Evolutionary conservation across 306 rosid species (phyloP), one percentile per base, ranked within the genome.

Genomic region (Cucurbita moschata): DNA sequence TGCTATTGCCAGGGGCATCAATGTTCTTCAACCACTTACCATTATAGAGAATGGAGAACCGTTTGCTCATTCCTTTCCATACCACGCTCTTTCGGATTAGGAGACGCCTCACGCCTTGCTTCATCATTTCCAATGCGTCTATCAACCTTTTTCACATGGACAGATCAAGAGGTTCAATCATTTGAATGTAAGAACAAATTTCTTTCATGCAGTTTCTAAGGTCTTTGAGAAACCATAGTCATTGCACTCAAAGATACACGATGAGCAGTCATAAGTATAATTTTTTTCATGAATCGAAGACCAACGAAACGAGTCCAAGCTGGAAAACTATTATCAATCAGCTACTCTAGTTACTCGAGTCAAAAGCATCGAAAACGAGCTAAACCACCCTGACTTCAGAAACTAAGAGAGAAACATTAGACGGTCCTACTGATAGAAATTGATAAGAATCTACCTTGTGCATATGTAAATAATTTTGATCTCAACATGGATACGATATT

Each of bases 11-110:
- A 42, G 92, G 61, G 62, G 86, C 65, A 67, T 91, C 97, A 5
- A 74, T 54, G 79, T 86, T 95, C 86, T 88, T 91, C 76, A 83
- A 95, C 99, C 97, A 91, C 80, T 89, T 95, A 71, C 92, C 96
- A 10, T 87, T 89, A 81, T 89, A 95, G 79, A 95, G 85, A 71
- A 91, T 68, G 4, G 99, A 95, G 81, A 95, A 95, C 52, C 99
- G 92, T 83, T 87, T 95, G 82, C 99, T 95, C 97, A 95, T 88
- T 79, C 99, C 99, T 78, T 89, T 89, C 97, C 99, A 95, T 62
- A 73, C 84, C 40, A 84, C 80, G 77, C 99, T 95, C 76, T 89
- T 91, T 0, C 86, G 92, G 76, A 95, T 94, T 80, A 95, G 95
- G 69, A 95, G 86, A 61, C 96, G 92, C 79, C 77, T 91, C 75